Evolutionary conservation across 2,329 filamentous ascomycete species (phyloP).

Genomic region (Alternaria arbusti): DNA sequence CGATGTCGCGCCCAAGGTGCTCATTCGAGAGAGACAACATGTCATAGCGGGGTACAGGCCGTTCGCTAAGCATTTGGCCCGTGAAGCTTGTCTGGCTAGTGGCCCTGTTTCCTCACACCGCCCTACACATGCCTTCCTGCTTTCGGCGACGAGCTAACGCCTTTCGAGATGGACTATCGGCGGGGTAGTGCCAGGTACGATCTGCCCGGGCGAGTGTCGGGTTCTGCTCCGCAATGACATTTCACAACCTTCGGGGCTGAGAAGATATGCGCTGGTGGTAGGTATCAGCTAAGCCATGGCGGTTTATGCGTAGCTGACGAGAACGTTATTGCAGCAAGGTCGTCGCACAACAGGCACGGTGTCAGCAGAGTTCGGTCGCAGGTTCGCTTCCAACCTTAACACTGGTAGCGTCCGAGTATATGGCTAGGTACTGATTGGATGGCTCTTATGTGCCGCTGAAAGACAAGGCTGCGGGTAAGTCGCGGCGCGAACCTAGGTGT

Average conservation of each 20-base stretch:
- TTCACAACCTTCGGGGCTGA: neutral
- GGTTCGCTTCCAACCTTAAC: neutral
- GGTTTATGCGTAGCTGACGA: neutral
- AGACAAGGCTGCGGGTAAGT: constrained; percentile 13
- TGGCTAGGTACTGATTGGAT: constrained; percentile 6
- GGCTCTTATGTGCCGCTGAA: constrained; percentile 4
- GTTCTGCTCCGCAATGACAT: neutral
- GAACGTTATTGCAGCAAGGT: neutral
- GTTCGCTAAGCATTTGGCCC: constrained; percentile 23
- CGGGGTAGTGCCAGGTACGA: constrained; percentile 9
- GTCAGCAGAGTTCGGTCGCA: neutral
- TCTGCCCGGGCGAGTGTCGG: neutral
- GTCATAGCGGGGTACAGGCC: constrained; percentile 19
- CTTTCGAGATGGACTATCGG: neutral
- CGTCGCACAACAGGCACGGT: neutral
- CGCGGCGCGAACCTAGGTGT: constrained; percentile 13
- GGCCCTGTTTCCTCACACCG: constrained; percentile 8
- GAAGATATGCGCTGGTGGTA: neutral
- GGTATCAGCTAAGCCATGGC: neutral
- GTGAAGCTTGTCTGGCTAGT: constrained; percentile 26
- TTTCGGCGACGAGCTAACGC: neutral
- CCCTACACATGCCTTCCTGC: neutral
- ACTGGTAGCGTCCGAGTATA: neutral
- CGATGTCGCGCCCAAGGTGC: neutral
- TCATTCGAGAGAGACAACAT: constrained; percentile 7